These are phyloP conservation scores for Saccharum officinarum DNA, from an alignment of 176 grass and related monocot genomes.

Conservation along the genomic window DNA sequence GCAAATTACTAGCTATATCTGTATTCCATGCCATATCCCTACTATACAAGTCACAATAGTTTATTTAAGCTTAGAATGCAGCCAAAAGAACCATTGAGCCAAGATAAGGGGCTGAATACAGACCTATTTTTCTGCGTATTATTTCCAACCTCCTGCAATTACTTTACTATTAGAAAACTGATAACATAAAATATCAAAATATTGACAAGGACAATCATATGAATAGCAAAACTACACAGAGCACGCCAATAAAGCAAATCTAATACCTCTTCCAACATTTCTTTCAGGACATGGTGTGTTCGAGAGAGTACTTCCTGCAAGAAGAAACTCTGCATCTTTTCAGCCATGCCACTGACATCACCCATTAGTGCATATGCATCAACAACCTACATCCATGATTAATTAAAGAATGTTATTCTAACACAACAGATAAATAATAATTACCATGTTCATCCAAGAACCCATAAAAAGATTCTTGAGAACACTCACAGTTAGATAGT, in stretches of 20 bases:
- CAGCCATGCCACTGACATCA: constrained; percentile 89
- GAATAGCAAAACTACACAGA: neutral
- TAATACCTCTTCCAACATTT: constrained; percentile 84
- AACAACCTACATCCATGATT: constrained; percentile 58
- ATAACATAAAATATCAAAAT: constrained; percentile 30
- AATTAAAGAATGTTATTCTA: constrained; percentile 30
- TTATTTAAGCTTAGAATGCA: constrained; percentile 19
- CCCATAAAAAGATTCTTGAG: constrained; percentile 15
- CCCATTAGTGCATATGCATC: constrained; percentile 98
- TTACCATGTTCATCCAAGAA: neutral
- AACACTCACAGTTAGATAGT: constrained; percentile 89
- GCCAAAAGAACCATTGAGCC: constrained; percentile 25
- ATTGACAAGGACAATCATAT: constrained; percentile 7
- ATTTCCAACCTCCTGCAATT: constrained; percentile 90
- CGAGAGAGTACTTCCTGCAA: constrained; percentile 97
- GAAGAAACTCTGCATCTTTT: constrained; percentile 99
- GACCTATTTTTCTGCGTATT: constrained; percentile 81
- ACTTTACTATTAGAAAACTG: constrained; percentile 40
- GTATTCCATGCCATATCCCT: constrained; percentile 15
- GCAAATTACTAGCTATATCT: constrained; percentile 9
- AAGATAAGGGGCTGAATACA: constrained; percentile 45
- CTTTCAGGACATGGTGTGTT: constrained; percentile 92
- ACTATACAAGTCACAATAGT: constrained; percentile 10
- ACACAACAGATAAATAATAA: constrained; percentile 6
- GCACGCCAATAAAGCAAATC: constrained; percentile 39